Base-by-base conservation (phyloP, 805 yeast genomes). In the Isabelozyma pseudorhagii region DNA sequence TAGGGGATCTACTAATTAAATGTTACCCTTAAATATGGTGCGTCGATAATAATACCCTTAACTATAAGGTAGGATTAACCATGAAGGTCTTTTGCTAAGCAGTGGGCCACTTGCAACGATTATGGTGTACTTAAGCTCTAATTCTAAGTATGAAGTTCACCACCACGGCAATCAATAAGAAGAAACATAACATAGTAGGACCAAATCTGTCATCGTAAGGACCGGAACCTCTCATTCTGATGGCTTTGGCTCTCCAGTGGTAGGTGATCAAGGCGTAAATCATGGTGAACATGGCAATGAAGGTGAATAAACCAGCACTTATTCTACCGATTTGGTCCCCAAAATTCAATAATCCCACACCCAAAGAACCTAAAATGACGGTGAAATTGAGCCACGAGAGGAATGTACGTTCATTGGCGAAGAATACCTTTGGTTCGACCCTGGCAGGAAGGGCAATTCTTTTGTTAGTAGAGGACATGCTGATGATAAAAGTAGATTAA, bases 141-240 rank as follows among this genome's bases (percentile, higher is more conserved):
- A 87, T 82, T 71, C 98, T 87, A 66, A 94, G 76, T 34, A 91
- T 75, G 65, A 94, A 94, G 77, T 94, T 94, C 57, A 94, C 89
- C 42, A 94, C 86, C 46, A 94, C 97, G 1, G 99, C 97, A 44
- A 91, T 83, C 55, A 94, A 77, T 62, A 94, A 78, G 75, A 94
- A 94, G 76, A 93, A 79, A 74, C 99, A 94, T 61, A 94, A 80
- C 88, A 93, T 85, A 13, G 99, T 96, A 44, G 99, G 99, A 42
- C 99, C 99, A 58, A 94, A 86, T 66, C 99, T 83, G 71, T 94
- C 99, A 65, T 94, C 99, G 67, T 94, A 94, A n/a, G 99, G 99
- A 44, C 99, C 99, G 11, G 96, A 84, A 40, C 99, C 99, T 71
- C 98, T 85, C 72, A 93, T 81, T 71, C 99, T 85, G 59, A 94